Base-by-base conservation (phyloP, 345 rosid species). In the Cochlearia excelsa region DNA sequence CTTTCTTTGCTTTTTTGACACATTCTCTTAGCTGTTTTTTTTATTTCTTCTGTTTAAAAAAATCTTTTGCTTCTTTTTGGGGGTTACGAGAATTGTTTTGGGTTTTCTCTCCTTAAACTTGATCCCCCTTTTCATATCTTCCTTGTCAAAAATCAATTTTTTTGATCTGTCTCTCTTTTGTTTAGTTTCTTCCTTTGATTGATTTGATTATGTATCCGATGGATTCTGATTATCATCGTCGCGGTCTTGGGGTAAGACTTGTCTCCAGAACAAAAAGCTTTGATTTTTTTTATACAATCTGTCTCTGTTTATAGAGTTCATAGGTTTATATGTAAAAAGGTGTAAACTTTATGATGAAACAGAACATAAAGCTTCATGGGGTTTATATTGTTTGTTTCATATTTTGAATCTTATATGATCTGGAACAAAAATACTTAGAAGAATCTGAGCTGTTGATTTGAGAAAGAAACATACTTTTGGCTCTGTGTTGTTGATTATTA, bases 141-240 rank as follows among this genome's bases (percentile, higher is more conserved):
- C 47, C 31, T 41, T 48, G 56, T 57, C 51, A 28, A 16, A 16
- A 16, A 16, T 16, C 23, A 16, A 16, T 16, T 16, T 16, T 16
- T 16, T 48, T 49, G 31, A 0, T 28, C 27, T 63, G 35, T 5
- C 35, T 33, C 5, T 33, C 5, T 33, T 33, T 33, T 33, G 5
- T 2, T 2, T 2, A 33, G 35, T 2, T 33, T 33, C 4, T 33
- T 33, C 5, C 5, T 33, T 33, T 33, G 35, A 16, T 16, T 9
- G 34, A 50, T 64, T 45, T 44, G 29, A 10, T 26, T 68, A 46
- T 76, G 68, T 30, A 46, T 59, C 56, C 60, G 5, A 81, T 81
- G 85, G 85, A 74, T 50, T 61, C 53, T 58, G 75, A 64, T 27
- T 76, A 69, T 56, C 61, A 38, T 40, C 72, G 60, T 27, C 79